Evolutionary conservation across 2,329 filamentous ascomycete genomes (phyloP), one percentile per base, ranked within the genome.

Genomic region (Rutstroemia sydowiana): DNA sequence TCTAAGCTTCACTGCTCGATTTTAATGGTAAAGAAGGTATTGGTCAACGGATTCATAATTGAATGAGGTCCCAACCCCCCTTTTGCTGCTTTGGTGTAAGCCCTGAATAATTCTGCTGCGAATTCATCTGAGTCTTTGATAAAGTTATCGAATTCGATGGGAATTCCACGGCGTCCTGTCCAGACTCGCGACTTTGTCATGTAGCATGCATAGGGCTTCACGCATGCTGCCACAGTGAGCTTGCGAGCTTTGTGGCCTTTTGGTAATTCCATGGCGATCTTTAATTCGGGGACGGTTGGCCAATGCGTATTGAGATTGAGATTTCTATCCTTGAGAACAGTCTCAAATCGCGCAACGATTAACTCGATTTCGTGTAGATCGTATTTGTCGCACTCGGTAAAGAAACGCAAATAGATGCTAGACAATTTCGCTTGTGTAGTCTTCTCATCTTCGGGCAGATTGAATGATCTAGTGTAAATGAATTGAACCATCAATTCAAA

Each of bases 401-500:
- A 44, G 6, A 44, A 30, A n/a, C 14, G 16, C 37, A 31, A 21
- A 42, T 34, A 16, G 5, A 9, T 44, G 6, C 4, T 41, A 10
- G 16, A n/a, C 18, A 31, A 5, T 37, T 37, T 7, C 5, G 14
- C 5, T n/a, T 8, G 9, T 14, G 18, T 14, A 2, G 14, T 16
- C 13, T 18, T 8, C 18, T 1, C n/a, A 6, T 20, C n/a, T n/a
- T n/a, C n/a, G 3, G 48, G 41, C 11, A 51, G 26, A 2, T 14
- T 30, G 11, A 51, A 45, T 7, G 21, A 8, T 14, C 28, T 8
- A 6, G 45, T 45, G n/a, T 52, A 56, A 18, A 61, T 49, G 45
- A 51, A 59, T 45, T 55, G 51, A 18, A 56, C n/a, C 4, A 48
- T 16, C 14, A 53, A 37, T 8, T 55, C 21, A 39, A 61, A 60